Percentiles rank a stretch among this genome's conserved stretches.
These are phyloP conservation scores for Penicillium oxalicum DNA, from an alignment of 2,329 filamentous ascomycete genomes.

Conservation along the genomic window DNA sequence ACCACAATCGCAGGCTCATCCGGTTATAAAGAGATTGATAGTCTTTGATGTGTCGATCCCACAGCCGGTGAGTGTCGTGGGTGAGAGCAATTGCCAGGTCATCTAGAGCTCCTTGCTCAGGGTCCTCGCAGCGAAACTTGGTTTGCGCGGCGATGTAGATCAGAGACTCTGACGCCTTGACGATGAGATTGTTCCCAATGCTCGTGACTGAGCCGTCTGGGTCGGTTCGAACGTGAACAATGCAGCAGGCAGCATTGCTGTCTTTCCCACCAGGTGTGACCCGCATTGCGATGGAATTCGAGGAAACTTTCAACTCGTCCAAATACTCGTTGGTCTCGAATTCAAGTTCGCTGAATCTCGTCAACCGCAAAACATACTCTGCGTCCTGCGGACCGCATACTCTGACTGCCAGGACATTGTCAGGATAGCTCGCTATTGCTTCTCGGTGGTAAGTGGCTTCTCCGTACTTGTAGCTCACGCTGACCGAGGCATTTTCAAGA, in stretches of 20 bases:
- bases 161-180: constrained; percentile 33
- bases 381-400: constrained; percentile 19
- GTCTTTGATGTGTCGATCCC: constrained; percentile 28
- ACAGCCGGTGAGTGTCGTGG: constrained; percentile 17
- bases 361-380: constrained; percentile 28
- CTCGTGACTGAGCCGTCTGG: constrained; percentile 25
- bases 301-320: constrained; percentile 29
- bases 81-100: constrained; percentile 24
- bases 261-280: constrained; percentile 35
- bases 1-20: constrained; percentile 25
- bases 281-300: constrained; percentile 32
- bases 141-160: constrained; percentile 39
- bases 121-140: constrained; percentile 30
- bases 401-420: constrained; percentile 36
- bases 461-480: constrained; percentile 34
- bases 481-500: constrained; percentile 32
- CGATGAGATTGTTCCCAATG: constrained; percentile 32
- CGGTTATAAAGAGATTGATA: constrained; percentile 30
- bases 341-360: constrained; percentile 38
- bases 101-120: constrained; percentile 21
- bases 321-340: constrained; percentile 43
- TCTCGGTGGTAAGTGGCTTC: constrained; percentile 34
- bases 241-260: constrained; percentile 31
- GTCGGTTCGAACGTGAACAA: constrained; percentile 24
- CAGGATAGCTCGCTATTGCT: constrained; percentile 40